phyloP scores from a whole-genome alignment of 139 green algal species.

The Asterochloris erici region DNA sequence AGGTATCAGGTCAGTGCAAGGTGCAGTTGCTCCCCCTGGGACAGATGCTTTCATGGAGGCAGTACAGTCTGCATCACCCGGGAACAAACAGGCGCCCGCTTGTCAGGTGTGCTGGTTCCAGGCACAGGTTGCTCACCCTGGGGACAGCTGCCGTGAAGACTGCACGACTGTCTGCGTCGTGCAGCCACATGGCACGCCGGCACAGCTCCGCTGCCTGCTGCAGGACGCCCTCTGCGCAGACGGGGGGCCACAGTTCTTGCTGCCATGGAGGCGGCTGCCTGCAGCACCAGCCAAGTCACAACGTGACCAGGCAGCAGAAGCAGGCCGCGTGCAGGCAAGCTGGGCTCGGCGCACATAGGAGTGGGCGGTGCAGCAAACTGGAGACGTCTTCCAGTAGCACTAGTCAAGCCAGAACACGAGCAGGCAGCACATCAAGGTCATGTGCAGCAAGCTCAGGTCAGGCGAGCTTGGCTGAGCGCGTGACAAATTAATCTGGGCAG shows the following conservation, averaged over 20 bases:
- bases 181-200: conserved; percentile 18
- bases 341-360: background rate
- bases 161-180: background rate
- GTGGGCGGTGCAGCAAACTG: background rate
- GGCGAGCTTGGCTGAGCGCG: background rate
- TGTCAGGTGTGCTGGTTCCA: background rate
- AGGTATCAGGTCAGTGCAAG: background rate
- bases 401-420: background rate
- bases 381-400: background rate
- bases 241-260: conserved; percentile 28
- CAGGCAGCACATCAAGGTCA: background rate
- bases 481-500: background rate
- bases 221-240: conserved; percentile 15
- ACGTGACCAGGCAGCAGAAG: background rate
- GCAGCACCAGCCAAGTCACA: background rate
- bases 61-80: background rate
- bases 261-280: conserved; percentile 14
- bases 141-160: conserved; percentile 15
- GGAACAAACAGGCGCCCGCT: background rate
- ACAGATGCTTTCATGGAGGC: background rate
- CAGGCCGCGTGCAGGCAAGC: background rate
- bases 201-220: conserved; percentile 9
- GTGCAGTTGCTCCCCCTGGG: background rate
- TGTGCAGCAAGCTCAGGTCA: background rate
- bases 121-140: background rate